phyloP scores from a whole-genome alignment of 2,329 filamentous ascomycete species.

The Diplocarpon mali region DNA sequence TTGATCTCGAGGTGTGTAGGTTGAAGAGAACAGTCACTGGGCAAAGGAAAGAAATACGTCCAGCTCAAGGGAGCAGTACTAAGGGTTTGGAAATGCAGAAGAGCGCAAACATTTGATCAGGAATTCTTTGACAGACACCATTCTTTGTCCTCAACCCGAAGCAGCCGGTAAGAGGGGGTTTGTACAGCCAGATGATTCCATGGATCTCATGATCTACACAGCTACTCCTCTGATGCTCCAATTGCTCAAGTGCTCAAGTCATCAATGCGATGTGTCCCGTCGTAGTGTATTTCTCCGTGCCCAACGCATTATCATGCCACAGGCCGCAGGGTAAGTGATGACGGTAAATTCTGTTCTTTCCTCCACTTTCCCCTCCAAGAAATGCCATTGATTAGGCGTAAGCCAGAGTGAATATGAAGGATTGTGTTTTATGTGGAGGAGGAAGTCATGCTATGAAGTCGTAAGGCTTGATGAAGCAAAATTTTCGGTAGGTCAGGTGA shows the following conservation, averaged over 20 bases:
- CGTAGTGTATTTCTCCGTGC: constrained; percentile 13
- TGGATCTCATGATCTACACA: no score
- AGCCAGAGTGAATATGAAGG: constrained; percentile 60
- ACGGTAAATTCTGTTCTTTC: constrained; percentile 42
- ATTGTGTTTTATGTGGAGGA: constrained; percentile 36
- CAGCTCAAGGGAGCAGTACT: neutral
- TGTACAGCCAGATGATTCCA: neutral
- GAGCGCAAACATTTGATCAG: neutral
- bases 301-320: constrained; percentile 29
- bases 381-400: constrained; percentile 43
- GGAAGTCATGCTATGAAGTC: constrained; percentile 17
- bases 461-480: constrained; percentile 3
- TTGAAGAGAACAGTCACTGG: no score
- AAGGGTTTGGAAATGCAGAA: neutral
- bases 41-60: no score
- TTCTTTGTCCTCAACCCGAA: neutral
- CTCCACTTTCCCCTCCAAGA: constrained; percentile 59
- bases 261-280: constrained; percentile 4
- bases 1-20: no score
- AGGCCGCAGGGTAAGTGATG: constrained; percentile 49
- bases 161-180: neutral
- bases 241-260: neutral
- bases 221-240: no score
- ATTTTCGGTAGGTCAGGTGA: constrained; percentile 11
- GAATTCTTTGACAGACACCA: neutral